Percentiles rank a stretch among this genome's conserved stretches.
phyloP scores from a whole-genome alignment of 768 basidiomycete species.

The Lyophyllum atratum region DNA sequence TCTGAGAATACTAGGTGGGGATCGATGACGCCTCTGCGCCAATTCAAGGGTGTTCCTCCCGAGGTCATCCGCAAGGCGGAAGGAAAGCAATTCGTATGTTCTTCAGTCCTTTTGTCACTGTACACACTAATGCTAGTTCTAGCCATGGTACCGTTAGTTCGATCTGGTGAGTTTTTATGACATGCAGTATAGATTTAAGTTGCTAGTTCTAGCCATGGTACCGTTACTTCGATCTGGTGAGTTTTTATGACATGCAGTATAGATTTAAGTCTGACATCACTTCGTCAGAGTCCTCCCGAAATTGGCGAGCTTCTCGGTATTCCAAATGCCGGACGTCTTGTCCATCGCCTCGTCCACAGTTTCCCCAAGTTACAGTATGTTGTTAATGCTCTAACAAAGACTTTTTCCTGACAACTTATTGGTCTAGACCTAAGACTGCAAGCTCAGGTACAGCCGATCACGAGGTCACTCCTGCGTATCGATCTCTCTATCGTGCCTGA shows the following conservation, averaged over 20 bases:
- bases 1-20: slow-evolving; percentile 69
- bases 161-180: slow-evolving; percentile 14
- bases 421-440: slow-evolving; percentile 71
- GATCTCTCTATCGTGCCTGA: slow-evolving; percentile 96
- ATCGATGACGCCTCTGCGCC: slow-evolving; percentile 95
- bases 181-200: neutral
- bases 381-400: neutral
- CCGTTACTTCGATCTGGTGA: slow-evolving; percentile 88
- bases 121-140: too few relatives aligned
- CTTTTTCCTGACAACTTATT: neutral
- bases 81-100: slow-evolving; percentile 94
- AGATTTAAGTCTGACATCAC: neutral
- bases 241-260: slow-evolving; percentile 5
- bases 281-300: slow-evolving; percentile 70
- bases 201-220: slow-evolving; percentile 37
- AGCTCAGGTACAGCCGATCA: slow-evolving; percentile 96
- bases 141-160: too few relatives aligned
- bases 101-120: too few relatives aligned
- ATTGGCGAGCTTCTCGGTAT: slow-evolving; percentile 95
- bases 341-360: slow-evolving; percentile 91
- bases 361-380: slow-evolving; percentile 93
- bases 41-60: slow-evolving; percentile 88
- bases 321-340: slow-evolving; percentile 88
- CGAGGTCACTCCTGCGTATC: slow-evolving; percentile 87
- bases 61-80: slow-evolving; percentile 91